Conservation (phyloP, 2,329 filamentous ascomycete species). For the Chrysoporthe austroafricana region DNA sequence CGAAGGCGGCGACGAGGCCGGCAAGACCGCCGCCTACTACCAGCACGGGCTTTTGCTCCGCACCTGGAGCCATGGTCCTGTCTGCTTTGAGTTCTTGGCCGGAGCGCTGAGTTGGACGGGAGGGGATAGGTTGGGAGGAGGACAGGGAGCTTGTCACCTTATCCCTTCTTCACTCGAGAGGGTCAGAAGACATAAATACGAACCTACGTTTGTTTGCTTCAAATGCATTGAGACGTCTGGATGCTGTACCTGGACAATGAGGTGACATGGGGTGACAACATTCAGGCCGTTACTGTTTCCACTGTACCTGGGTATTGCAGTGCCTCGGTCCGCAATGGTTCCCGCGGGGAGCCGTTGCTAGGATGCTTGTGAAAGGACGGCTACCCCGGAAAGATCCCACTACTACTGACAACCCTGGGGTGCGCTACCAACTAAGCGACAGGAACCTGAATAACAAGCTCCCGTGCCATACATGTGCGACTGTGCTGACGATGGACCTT, state of each 20-base stretch:
- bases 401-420: neutral
- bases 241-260: neutral
- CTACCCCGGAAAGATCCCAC: neutral
- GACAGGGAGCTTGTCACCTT: neutral
- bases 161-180: neutral
- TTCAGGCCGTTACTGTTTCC: neutral
- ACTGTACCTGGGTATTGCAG: neutral
- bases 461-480: neutral
- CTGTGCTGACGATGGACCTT: neutral
- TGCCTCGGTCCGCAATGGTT: neutral
- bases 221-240: neutral
- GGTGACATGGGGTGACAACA: slow-evolving; percentile 6
- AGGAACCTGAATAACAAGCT: neutral
- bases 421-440: neutral
- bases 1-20: slow-evolving; percentile 63
- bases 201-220: neutral
- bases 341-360: slow-evolving; percentile 5
- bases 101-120: neutral
- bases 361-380: neutral
- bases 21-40: slow-evolving; percentile 62
- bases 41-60: slow-evolving; percentile 47
- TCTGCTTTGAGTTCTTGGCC: neutral
- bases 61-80: slow-evolving; percentile 16
- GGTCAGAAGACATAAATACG: neutral
- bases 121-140: neutral